Conservation (phyloP, 2,329 filamentous ascomycete species). For the Phoma sp. region DNA sequence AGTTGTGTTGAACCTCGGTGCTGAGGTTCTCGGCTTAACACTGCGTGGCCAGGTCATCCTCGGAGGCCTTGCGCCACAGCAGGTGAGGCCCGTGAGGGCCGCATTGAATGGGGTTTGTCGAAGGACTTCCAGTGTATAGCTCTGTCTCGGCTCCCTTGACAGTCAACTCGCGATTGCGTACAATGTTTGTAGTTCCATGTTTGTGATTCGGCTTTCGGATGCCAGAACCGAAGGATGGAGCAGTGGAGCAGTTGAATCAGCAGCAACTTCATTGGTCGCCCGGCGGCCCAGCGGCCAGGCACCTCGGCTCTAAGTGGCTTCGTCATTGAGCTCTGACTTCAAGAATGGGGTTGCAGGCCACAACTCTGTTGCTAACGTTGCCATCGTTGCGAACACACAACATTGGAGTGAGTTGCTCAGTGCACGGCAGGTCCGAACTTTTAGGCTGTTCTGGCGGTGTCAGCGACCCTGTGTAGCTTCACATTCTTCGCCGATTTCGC, state of each 20-base stretch:
- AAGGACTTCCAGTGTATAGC: too few relatives aligned
- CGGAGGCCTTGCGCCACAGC: not conserved
- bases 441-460: constrained; percentile 3
- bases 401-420: constrained; percentile 2
- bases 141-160: too few relatives aligned
- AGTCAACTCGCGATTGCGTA: not conserved
- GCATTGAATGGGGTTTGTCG: too few relatives aligned
- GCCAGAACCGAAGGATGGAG: not conserved
- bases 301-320: constrained; percentile 10
- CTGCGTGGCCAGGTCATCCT: not conserved
- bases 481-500: constrained; percentile 16
- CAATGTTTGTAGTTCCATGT: too few relatives aligned
- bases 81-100: too few relatives aligned
- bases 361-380: constrained; percentile 14
- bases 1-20: constrained; percentile 11
- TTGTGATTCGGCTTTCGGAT: constrained; percentile 2
- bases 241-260: constrained; percentile 6
- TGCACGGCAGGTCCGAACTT: constrained; percentile 6
- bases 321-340: constrained; percentile 17
- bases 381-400: constrained; percentile 4
- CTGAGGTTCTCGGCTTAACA: constrained; percentile 4
- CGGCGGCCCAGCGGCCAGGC: too few relatives aligned
- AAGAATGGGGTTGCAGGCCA: constrained; percentile 27
- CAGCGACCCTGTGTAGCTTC: constrained; percentile 8
- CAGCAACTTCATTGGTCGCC: constrained; percentile 11